These are phyloP conservation scores for Cetraspora pellucida DNA, from an alignment of 192 early-diverging fungal genomes.

Conservation along the genomic window DNA sequence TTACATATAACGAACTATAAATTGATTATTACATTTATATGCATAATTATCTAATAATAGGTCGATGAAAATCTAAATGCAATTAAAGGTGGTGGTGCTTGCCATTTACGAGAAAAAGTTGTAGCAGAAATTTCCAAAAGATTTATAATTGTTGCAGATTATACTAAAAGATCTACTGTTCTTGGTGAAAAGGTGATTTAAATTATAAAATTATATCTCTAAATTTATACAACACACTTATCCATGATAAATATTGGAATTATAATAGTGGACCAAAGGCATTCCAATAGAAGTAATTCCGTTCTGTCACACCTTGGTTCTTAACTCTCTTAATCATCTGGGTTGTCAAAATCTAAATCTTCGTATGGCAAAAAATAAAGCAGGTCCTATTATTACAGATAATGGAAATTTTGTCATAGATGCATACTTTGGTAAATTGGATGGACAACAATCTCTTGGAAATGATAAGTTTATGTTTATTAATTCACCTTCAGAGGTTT, in stretches of 20 bases:
- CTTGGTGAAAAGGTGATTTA: slow-evolving; percentile 76
- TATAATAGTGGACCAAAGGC: slow-evolving; percentile 78
- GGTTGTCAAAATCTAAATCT: slow-evolving; percentile 59
- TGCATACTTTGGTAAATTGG: slow-evolving; percentile 65
- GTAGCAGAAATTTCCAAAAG: slow-evolving; percentile 81
- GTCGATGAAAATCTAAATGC: slow-evolving; percentile 84
- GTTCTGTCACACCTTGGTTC: slow-evolving; percentile 73
- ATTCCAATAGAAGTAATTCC: slow-evolving; percentile 92
- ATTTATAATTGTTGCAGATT: slow-evolving; percentile 91
- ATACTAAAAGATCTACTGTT: slow-evolving; percentile 75
- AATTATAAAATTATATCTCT: too few relatives aligned
- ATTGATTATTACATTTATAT: background rate
- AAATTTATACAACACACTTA: too few relatives aligned
- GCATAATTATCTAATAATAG: slow-evolving; percentile 34
- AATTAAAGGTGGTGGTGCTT: slow-evolving; percentile 95
- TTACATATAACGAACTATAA: background rate
- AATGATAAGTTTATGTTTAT: slow-evolving; percentile 46
- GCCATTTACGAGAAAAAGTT: slow-evolving; percentile 93
- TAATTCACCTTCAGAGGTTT: slow-evolving; percentile 53
- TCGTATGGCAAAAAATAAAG: slow-evolving; percentile 85
- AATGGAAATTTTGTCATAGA: slow-evolving; percentile 94
- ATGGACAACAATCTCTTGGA: background rate
- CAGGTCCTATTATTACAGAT: slow-evolving; percentile 92
- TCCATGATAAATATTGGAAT: too few relatives aligned
- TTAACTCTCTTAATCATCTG: slow-evolving; percentile 50